Conservation (phyloP, 768 basidiomycete species). For the Suillus subluteus region DNA sequence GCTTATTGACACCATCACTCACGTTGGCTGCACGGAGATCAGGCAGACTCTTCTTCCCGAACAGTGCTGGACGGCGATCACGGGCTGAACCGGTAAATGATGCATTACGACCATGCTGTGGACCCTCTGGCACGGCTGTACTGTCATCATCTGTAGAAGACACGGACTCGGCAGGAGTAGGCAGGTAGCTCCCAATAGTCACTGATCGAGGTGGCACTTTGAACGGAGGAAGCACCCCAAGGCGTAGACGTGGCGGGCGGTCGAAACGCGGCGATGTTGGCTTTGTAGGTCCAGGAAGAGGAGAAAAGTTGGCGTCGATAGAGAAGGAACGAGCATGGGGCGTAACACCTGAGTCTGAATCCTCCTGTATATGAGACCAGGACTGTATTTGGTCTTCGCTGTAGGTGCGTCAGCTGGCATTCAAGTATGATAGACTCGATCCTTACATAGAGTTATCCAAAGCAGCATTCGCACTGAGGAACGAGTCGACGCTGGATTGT, state of each 20-base stretch:
- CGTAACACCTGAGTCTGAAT: slow-evolving; percentile 41
- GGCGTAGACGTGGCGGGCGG: slow-evolving; percentile 52
- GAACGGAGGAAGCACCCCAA: slow-evolving; percentile 47
- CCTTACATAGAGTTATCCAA: slow-evolving; percentile 39
- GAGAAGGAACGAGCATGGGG: slow-evolving; percentile 66
- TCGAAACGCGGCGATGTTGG: slow-evolving; percentile 33
- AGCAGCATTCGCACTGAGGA: slow-evolving; percentile 45
- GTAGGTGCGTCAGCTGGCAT: slow-evolving; percentile 12
- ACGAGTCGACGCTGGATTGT: slow-evolving; percentile 52
- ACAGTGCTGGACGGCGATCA: slow-evolving; percentile 42
- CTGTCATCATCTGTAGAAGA: slow-evolving; percentile 50
- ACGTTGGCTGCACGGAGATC: slow-evolving; percentile 67
- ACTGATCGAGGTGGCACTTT: slow-evolving; percentile 49
- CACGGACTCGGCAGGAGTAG: slow-evolving; percentile 60
- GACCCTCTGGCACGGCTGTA: slow-evolving; percentile 29
- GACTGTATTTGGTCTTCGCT: slow-evolving; percentile 47
- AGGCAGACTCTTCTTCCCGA: slow-evolving; percentile 83
- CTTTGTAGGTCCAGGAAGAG: slow-evolving; percentile 36
- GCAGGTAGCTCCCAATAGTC: slow-evolving; percentile 57
- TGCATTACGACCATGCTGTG: slow-evolving; percentile 51
- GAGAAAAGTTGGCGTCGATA: slow-evolving; percentile 59
- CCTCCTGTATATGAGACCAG: slow-evolving; percentile 48
- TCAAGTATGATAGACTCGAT: neutral
- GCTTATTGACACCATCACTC: slow-evolving; percentile 32
- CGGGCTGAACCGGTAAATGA: slow-evolving; percentile 48